Percentiles rank a stretch among this genome's conserved stretches.
These are phyloP conservation scores for Monosporascus cannonballus DNA, from an alignment of 2,329 filamentous ascomycete species.

Conservation along the genomic window DNA sequence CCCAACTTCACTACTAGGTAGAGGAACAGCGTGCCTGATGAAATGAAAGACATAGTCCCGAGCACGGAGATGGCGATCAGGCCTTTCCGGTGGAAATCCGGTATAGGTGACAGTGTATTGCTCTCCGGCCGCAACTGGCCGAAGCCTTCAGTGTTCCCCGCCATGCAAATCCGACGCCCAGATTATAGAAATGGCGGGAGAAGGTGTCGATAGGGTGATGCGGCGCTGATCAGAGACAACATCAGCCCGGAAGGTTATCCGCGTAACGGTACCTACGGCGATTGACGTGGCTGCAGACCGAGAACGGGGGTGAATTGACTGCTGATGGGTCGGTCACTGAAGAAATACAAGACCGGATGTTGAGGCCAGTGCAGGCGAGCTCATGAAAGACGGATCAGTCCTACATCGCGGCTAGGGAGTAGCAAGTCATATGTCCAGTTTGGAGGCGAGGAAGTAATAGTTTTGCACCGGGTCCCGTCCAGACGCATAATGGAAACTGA, in stretches of 20 bases:
- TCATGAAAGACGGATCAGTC: neutral
- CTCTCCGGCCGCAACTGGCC: conserved; percentile 2
- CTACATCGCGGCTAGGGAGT: no score
- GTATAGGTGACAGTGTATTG: conserved; percentile 28
- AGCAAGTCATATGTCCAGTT: no score
- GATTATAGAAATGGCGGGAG: neutral
- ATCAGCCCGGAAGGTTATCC: neutral
- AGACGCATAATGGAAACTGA: neutral
- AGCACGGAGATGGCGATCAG: conserved; percentile 32
- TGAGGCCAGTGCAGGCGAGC: neutral
- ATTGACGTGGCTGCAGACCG: no score
- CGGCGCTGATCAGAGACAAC: neutral
- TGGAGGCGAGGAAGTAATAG: neutral
- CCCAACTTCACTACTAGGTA: conserved; percentile 31
- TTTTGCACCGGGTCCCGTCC: neutral
- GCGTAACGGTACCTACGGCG: no score
- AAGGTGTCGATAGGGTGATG: neutral
- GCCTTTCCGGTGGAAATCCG: conserved; percentile 27
- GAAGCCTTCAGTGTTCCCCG: neutral
- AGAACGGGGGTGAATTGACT: no score
- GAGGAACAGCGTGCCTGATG: conserved; percentile 24
- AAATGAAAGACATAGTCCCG: conserved; percentile 31
- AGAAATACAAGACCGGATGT: no score
- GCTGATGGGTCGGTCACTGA: no score
- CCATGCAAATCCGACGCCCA: neutral